Conservation (phyloP, 23 red algal genomes). For the Cyanidioschyzon merolae region DNA sequence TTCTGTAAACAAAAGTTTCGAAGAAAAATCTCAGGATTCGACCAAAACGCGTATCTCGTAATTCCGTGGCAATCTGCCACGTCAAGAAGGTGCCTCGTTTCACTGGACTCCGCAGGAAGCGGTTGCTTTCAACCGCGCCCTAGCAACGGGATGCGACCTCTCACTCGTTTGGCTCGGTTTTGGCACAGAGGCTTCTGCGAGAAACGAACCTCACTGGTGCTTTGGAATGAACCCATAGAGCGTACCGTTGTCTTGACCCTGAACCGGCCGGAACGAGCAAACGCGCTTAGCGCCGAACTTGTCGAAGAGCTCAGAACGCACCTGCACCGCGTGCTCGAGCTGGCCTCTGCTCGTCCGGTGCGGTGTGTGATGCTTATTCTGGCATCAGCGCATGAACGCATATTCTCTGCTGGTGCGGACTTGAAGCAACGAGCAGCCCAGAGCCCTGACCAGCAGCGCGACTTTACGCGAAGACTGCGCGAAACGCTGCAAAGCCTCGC, state of each 20-base stretch:
- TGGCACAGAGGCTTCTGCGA: no score
- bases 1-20: no score
- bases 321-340: neutral
- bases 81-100: no score
- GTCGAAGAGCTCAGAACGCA: conserved; percentile 7
- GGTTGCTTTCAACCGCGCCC: no score
- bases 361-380: neutral
- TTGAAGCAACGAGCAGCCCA: conserved; percentile 26
- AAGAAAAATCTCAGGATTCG: no score
- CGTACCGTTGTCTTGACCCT: conserved; percentile 1
- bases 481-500: conserved; percentile 8
- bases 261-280: conserved; percentile 18
- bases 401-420: conserved; percentile 29
- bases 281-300: conserved; percentile 11
- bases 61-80: no score
- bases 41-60: no score
- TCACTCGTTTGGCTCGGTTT: no score
- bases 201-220: no score
- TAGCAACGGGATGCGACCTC: no score
- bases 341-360: conserved; percentile 18
- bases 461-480: conserved; percentile 2
- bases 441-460: conserved; percentile 15
- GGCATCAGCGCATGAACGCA: neutral
- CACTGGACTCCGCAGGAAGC: no score
- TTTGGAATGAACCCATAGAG: neutral